Base-by-base conservation (phyloP, 805 yeast species). In the Suhomyces xylopsoci region DNA sequence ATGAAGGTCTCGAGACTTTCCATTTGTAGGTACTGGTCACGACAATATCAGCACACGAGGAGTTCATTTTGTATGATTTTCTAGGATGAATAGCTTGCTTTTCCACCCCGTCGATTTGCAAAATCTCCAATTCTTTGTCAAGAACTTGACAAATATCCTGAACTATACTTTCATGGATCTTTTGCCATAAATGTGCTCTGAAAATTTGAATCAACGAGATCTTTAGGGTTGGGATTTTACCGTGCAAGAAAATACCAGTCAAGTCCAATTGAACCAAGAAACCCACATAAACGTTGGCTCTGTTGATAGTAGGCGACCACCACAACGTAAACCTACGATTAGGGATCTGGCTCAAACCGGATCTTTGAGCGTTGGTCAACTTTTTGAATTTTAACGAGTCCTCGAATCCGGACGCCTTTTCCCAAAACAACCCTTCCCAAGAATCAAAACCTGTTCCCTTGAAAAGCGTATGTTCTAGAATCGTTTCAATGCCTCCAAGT, bases 391-490 rank as follows among this genome's bases (percentile, higher is more conserved):
- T 93, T 81, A 94, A 81, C 0, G 97, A 88, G 62, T 94, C 99
- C 68, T 94, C 99, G 66, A 92, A 94, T 0, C 99, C 99, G 25
- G 96, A 85, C 0, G 96, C 96, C 66, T 92, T 92, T 65, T 94
- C 99, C 99, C 99, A 94, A 69, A 94, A 94, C 24, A 94, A 74
- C 4, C 99, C 98, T 73, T 94, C 99, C 99, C 99, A 94, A 7
- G 96, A 88, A 60, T 88, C 96, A 64, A 94, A 94, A 0, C 99
- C 99, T 1, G 99, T 94, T 10, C 96, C 99, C 65, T 88, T 90
- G 76, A 94, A 94, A 45, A 94, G 70, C 0, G 98, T 91, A 62
- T 94, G 99, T 63, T 93, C 98, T 55, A 94, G 69, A 64, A 94
- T 94, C 0, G 98, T 90, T 62, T 93, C 97, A 53, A 94, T 88